Evolutionary conservation across 805 yeast genomes (phyloP), one percentile per base, ranked within the genome.

Genomic region (Candida succiphila): DNA sequence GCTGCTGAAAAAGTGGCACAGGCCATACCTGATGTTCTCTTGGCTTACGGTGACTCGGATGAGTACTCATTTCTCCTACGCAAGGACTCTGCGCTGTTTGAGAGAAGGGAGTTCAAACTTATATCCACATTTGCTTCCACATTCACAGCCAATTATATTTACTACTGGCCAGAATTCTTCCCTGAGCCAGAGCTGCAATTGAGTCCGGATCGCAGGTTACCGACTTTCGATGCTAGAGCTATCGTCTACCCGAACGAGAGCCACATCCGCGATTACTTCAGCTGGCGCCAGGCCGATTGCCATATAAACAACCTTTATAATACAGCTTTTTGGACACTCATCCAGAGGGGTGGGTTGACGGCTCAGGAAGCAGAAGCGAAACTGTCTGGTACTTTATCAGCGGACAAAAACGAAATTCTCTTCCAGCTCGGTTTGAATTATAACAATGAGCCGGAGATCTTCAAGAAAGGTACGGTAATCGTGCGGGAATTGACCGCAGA

Each of bases 261-360:
- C 5, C 58, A 63, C 1, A 63, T 89, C 2, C 65, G 84, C 36
- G 97, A 89, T 54, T 92, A 92, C 51, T 70, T 92, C 42, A 63
- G 82, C 36, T 92, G 98, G 98, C 69, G 98, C 43, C 96, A 85
- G 51, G 97, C 80, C 1, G 98, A 92, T 52, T 92, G 92, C 33
- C 98, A 92, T 58, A 92, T 92, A 35, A 92, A 92, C 54, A 92
- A 92, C 53, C 58, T 92, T 38, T 92, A 89, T 62, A 92, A 92
- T 51, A 92, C 98, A 0, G 65, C 86, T 1, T 92, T 92, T 52
- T 92, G 98, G 98, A 65, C 75, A 5, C 63, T 92, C 46, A 89
- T 92, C 0, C 51, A 62, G 15, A 64, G 69, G 40, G 87, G 92
- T 14, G 78, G 78, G 0, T 37, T 82, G 56, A 69, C 80, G 0